Evolutionary conservation across 352 stramenopile species (phyloP), one percentile per base, ranked within the genome.

Genomic region (Phytopythium cucurbitacearum): DNA sequence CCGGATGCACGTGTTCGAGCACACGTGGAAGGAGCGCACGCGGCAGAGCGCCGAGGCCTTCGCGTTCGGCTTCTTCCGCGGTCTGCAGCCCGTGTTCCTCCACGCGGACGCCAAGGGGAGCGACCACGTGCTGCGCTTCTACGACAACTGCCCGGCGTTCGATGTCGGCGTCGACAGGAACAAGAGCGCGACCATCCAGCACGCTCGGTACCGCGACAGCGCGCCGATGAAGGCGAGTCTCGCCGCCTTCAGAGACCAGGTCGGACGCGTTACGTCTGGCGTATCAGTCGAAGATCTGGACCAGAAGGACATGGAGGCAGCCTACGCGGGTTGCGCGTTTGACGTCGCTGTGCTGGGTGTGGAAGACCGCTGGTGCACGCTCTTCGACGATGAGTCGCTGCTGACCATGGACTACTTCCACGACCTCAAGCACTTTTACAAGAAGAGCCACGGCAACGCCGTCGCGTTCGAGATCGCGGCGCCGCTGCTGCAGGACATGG

Each of bases 341-440:
- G 84, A 94, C 48, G 73, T 91, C 16, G 75, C 84, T 13, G 69
- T 87, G 21, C 62, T 53, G 6, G 48, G 46, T n/a, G 59, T 64
- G 2, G 64, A 68, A 35, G 53, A 80, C 33, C 57, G 88, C 16
- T 94, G 84, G 84, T 94, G 84, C 37, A 57, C 66, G 21, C 63
- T 94, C 15, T 82, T 91, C 48, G 59, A 87, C 39, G 62, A 69
- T 6, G 69, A 86, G 16, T 73, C 80, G 77, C 64, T 94, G 16
- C 52, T 75, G n/a, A 77, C 77, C 1, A 86, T 94, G 75, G 84
- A 94, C 57, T 94, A 91, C 36, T 90, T 84, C 58, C 78, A 94
- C 55, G 84, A 94, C 53, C 75, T 94, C 42, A 94, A 94, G 53
- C 74, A 91, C 43, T 94, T 91, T 36, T 94, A 94, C 76, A 75